Conservation (phyloP, 805 yeast species). For the Zygosaccharomyces lentus region DNA sequence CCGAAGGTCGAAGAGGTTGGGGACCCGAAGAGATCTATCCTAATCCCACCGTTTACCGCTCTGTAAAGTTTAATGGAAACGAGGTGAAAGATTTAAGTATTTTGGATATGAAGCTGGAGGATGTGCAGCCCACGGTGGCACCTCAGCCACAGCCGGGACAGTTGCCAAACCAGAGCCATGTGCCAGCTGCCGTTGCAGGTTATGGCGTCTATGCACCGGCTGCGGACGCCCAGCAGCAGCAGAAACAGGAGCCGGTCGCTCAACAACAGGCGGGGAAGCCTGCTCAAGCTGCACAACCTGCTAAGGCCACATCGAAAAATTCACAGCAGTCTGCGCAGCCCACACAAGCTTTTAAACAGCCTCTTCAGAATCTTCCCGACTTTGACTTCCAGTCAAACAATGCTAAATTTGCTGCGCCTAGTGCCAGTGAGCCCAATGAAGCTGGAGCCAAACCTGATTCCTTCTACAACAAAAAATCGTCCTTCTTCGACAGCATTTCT, state of each 20-base stretch:
- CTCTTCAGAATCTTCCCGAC: conserved; percentile 33
- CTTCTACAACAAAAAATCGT: conserved; percentile 71
- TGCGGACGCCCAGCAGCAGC: conserved; percentile 1
- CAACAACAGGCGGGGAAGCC: not conserved
- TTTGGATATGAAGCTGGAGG: conserved; percentile 64
- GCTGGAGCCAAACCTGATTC: conserved; percentile 20
- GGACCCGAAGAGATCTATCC: conserved; percentile 69
- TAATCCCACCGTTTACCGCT: conserved; percentile 62
- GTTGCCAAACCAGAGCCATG: conserved; percentile 16
- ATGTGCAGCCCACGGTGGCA: conserved; percentile 51
- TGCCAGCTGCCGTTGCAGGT: conserved; percentile 36
- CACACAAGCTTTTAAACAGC: not conserved
- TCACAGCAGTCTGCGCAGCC: conserved; percentile 2
- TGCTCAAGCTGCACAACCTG: not conserved
- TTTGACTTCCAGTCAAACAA: conserved; percentile 74
- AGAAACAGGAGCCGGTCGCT: not conserved
- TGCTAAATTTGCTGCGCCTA: conserved; percentile 55
- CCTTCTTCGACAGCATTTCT: conserved; percentile 85
- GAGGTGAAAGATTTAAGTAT: conserved; percentile 89
- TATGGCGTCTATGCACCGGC: conserved; percentile 34
- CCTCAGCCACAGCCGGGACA: conserved; percentile 19
- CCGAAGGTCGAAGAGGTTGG: conserved; percentile 81
- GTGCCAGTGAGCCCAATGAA: conserved; percentile 23
- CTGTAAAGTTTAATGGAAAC: conserved; percentile 81
- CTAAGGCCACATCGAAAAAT: not conserved